Evolutionary conservation across 2,329 filamentous ascomycete genomes (phyloP).

Genomic region (Tolypocladium nubicola): DNA sequence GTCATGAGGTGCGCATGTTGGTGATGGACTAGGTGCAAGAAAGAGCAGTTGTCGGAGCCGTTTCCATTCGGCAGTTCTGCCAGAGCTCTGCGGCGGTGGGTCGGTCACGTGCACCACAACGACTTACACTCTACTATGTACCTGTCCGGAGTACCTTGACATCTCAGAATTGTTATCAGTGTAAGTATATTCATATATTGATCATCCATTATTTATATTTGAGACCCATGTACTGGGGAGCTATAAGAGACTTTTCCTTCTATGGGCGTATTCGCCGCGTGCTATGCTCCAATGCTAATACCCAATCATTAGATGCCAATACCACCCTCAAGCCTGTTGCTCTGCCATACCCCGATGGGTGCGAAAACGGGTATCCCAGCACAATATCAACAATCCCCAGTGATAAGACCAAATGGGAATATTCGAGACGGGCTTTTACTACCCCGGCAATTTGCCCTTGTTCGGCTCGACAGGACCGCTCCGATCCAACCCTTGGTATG

Average conservation of each 20-base stretch:
- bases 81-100: not conserved
- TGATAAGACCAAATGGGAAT: not conserved
- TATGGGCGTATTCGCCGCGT: not conserved
- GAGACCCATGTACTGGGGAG: not conserved
- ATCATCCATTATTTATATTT: not conserved
- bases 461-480: conserved; percentile 35
- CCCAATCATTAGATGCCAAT: not conserved
- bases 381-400: not conserved
- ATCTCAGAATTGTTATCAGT: not conserved
- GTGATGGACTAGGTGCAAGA: not conserved
- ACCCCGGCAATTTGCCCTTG: conserved; percentile 5
- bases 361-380: not conserved
- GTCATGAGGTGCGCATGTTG: conserved; percentile 27
- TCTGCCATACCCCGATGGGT: not conserved
- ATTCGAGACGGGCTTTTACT: not conserved
- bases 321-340: not conserved
- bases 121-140: not conserved
- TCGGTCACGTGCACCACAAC: not conserved
- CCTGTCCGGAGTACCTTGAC: not conserved
- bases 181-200: not conserved
- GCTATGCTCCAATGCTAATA: not conserved
- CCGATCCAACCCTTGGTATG: conserved; percentile 41
- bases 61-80: not conserved
- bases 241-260: not conserved
- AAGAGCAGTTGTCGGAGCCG: not conserved